phyloP scores from a whole-genome alignment of 2,329 filamentous ascomycete genomes.

The Aquanectria penicillioides region DNA sequence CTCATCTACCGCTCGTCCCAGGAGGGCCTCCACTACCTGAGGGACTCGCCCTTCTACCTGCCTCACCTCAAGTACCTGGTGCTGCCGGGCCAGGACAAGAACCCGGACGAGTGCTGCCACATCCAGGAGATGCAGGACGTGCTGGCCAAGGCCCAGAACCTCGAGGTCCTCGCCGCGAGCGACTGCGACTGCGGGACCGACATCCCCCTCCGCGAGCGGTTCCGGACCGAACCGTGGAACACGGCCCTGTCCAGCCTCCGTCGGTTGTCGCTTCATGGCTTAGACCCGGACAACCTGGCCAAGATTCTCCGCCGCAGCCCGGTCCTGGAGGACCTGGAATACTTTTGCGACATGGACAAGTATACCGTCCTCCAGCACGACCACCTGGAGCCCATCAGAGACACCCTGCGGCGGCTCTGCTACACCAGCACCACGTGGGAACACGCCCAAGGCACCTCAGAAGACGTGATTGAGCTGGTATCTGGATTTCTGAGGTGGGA shows the following conservation, averaged over 20 bases:
- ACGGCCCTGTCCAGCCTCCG: slow-evolving; percentile 38
- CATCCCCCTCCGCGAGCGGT: slow-evolving; percentile 39
- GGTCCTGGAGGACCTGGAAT: slow-evolving; percentile 39
- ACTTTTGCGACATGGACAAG: slow-evolving; percentile 43
- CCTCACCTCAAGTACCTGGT: slow-evolving; percentile 43
- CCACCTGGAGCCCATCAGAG: slow-evolving; percentile 30
- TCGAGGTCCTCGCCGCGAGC: slow-evolving; percentile 37
- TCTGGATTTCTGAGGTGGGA: slow-evolving; percentile 40
- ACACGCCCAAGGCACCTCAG: slow-evolving; percentile 32
- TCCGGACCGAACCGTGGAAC: slow-evolving; percentile 39
- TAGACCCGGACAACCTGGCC: slow-evolving; percentile 39
- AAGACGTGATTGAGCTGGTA: slow-evolving; percentile 39
- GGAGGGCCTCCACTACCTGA: slow-evolving; percentile 39
- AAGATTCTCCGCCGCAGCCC: slow-evolving; percentile 40
- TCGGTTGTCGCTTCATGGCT: slow-evolving; percentile 37
- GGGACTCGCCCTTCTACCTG: slow-evolving; percentile 39
- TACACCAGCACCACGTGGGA: slow-evolving; percentile 41
- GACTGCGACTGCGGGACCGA: slow-evolving; percentile 40
- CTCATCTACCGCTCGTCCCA: slow-evolving; percentile 41
- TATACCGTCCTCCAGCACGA: slow-evolving; percentile 39
- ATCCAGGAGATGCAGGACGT: slow-evolving; percentile 44
- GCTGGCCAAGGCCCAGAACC: slow-evolving; percentile 38
- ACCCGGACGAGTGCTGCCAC: slow-evolving; percentile 39
- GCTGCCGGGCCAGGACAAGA: slow-evolving; percentile 35
- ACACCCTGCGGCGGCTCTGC: slow-evolving; percentile 36